Evolutionary conservation across 305 asterid species (phyloP).

Genomic region (Lippia alba): DNA sequence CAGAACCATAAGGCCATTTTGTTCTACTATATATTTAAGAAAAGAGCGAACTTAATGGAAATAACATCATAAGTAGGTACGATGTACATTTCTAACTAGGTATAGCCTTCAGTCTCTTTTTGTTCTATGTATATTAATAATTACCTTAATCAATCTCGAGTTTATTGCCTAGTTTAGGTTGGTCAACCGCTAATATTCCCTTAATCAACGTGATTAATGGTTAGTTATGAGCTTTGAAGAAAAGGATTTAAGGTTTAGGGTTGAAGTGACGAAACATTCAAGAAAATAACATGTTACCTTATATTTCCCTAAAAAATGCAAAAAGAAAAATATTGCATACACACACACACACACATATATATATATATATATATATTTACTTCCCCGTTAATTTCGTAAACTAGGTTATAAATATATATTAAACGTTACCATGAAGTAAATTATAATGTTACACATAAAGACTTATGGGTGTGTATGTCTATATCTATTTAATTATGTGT

Average conservation of each 20-base stretch:
- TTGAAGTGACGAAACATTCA: conserved; percentile 49
- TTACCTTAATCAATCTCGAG: conserved; percentile 39
- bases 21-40: background rate
- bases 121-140: conserved; percentile 14
- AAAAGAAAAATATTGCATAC: background rate
- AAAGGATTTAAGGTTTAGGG: conserved; percentile 48
- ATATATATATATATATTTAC: background rate
- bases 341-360: no score
- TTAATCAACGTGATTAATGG: background rate
- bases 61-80: conserved; percentile 71
- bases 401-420: background rate
- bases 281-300: conserved; percentile 47
- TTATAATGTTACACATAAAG: no score
- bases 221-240: conserved; percentile 27
- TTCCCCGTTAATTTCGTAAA: conserved; percentile 28
- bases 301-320: background rate
- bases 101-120: conserved; percentile 43
- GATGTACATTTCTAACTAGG: conserved; percentile 49
- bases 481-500: background rate
- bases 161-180: conserved; percentile 4
- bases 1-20: conserved; percentile 53
- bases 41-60: conserved; percentile 2
- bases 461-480: background rate
- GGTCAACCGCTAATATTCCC: conserved; percentile 27
- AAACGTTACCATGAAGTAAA: background rate